Evolutionary conservation across 2,329 filamentous ascomycete genomes (phyloP).

Genomic region (Xylaria sp.): DNA sequence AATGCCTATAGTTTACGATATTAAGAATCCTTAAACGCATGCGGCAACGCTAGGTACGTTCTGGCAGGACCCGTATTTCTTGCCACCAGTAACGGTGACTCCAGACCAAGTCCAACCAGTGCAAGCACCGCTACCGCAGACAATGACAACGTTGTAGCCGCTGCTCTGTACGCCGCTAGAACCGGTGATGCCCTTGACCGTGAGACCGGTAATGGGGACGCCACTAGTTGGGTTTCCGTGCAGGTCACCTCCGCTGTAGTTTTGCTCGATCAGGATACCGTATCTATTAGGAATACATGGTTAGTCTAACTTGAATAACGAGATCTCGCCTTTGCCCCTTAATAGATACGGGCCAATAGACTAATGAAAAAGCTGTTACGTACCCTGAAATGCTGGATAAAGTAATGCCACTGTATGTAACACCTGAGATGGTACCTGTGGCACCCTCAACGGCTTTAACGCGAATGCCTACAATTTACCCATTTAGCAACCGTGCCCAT

Average conservation of each 20-base stretch:
- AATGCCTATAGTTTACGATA: too few species aligned
- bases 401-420: slow-evolving; percentile 65
- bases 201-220: slow-evolving; percentile 59
- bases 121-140: slow-evolving; percentile 24
- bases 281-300: slow-evolving; percentile 52
- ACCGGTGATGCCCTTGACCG: slow-evolving; percentile 54
- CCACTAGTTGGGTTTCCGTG: slow-evolving; percentile 56
- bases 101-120: slow-evolving; percentile 28
- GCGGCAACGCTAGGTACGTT: slow-evolving; percentile 51
- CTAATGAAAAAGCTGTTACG: neutral
- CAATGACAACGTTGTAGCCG: slow-evolving; percentile 30
- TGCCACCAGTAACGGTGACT: slow-evolving; percentile 26
- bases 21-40: neutral
- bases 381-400: slow-evolving; percentile 57
- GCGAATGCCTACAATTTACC: slow-evolving; percentile 54
- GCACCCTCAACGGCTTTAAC: slow-evolving; percentile 66
- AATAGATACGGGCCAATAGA: neutral
- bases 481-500: neutral
- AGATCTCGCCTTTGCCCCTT: neutral
- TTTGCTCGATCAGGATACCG: slow-evolving; percentile 69
- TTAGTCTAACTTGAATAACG: neutral
- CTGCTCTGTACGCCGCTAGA: slow-evolving; percentile 11
- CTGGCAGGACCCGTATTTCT: slow-evolving; percentile 63
- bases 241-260: slow-evolving; percentile 60
- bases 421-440: slow-evolving; percentile 62